Conservation (phyloP, 768 basidiomycete genomes). For the Naganishia vishniacii region DNA sequence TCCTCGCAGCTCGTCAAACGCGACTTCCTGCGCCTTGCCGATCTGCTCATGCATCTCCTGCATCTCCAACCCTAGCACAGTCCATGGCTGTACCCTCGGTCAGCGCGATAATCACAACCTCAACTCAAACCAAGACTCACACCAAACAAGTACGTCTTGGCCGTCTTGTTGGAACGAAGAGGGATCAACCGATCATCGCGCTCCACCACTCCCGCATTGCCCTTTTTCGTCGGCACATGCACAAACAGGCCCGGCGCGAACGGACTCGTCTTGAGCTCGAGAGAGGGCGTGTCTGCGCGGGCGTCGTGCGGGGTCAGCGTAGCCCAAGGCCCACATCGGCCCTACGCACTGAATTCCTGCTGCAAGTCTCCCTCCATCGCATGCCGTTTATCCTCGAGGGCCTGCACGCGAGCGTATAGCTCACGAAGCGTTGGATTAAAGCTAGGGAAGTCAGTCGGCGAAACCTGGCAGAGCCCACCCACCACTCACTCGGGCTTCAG, state of each 20-base stretch:
- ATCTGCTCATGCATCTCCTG: constrained; percentile 34
- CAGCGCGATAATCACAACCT: not conserved
- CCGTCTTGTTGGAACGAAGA: constrained; percentile 22
- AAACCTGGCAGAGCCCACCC: too few relatives aligned
- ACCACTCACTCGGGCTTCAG: constrained; percentile 38
- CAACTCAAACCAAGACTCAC: constrained; percentile 26
- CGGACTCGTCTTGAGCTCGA: constrained; percentile 20
- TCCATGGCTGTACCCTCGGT: constrained; percentile 34
- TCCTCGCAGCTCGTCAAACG: constrained; percentile 63
- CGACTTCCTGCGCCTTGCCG: constrained; percentile 48
- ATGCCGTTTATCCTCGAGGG: constrained; percentile 24
- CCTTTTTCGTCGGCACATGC: constrained; percentile 18
- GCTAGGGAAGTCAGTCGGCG: too few relatives aligned
- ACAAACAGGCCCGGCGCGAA: constrained; percentile 14
- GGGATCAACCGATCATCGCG: constrained; percentile 6
- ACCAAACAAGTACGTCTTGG: constrained; percentile 33
- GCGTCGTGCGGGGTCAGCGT: not conserved
- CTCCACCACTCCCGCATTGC: constrained; percentile 6
- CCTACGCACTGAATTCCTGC: constrained; percentile 9
- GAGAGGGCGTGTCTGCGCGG: constrained; percentile 9
- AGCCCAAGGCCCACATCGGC: not conserved
- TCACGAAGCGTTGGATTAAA: constrained; percentile 25
- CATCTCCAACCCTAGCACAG: constrained; percentile 34
- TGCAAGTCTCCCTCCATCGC: constrained; percentile 34
- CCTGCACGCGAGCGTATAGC: constrained; percentile 28